Evolutionary conservation across 2,329 filamentous ascomycete species (phyloP).

Genomic region (Stagonosporopsis rhizophila): DNA sequence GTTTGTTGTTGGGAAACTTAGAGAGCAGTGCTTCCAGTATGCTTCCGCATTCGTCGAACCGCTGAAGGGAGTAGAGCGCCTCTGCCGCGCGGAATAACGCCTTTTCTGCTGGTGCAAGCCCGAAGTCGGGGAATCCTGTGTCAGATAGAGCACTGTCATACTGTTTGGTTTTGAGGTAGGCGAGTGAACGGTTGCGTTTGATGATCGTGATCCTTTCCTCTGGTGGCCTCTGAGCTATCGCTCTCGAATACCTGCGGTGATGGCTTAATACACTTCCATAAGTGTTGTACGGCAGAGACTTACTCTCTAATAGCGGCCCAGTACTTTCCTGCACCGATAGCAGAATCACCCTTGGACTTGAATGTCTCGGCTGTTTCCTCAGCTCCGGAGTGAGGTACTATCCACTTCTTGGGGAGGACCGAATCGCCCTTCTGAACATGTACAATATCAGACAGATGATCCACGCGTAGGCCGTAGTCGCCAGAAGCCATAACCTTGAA

Average conservation of each 20-base stretch:
- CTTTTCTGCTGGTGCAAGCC: constrained; percentile 47
- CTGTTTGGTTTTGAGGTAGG: constrained; percentile 41
- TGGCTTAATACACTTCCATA: not conserved
- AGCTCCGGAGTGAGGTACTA: not conserved
- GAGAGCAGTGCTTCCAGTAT: constrained; percentile 42
- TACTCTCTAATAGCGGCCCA: constrained; percentile 27
- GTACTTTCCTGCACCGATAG: constrained; percentile 18
- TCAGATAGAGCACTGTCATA: constrained; percentile 48
- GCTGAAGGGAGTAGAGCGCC: constrained; percentile 53
- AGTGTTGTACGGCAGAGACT: not conserved
- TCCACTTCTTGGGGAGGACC: constrained; percentile 53
- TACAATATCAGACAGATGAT: constrained; percentile 61
- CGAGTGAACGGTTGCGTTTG: constrained; percentile 49
- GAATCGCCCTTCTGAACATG: constrained; percentile 48
- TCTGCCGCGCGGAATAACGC: constrained; percentile 53
- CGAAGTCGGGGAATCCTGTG: constrained; percentile 24
- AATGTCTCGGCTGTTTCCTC: not conserved
- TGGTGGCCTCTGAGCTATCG: not conserved
- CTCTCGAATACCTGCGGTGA: not conserved
- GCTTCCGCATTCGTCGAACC: constrained; percentile 47
- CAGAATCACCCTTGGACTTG: constrained; percentile 22
- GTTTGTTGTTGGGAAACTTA: constrained; percentile 38
- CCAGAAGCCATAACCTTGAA: constrained; percentile 54
- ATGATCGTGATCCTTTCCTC: constrained; percentile 19
- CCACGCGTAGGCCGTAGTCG: constrained; percentile 57